Conservation (phyloP, 1,284 basidiomycete genomes). For the Jaminaea rosea region DNA sequence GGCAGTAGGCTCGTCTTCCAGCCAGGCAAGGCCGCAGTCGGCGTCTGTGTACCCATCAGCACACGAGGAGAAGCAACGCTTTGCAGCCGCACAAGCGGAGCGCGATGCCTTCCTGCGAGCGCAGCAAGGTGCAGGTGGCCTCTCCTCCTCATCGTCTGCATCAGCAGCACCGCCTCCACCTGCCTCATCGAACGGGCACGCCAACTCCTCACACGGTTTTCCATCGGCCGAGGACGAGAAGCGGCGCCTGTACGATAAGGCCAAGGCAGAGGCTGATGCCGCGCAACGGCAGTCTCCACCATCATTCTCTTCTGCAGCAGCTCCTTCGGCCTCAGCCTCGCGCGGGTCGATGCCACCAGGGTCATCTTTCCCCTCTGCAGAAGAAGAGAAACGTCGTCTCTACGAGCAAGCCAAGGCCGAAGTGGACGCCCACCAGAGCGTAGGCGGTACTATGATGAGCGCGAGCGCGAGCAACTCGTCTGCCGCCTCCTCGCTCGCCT, state of each 20-base stretch:
- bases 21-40: too few relatives aligned
- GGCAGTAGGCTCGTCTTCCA: too few relatives aligned
- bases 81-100: not conserved
- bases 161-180: too few relatives aligned
- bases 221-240: constrained; percentile 4
- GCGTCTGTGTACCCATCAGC: not conserved
- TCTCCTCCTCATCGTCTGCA: too few relatives aligned
- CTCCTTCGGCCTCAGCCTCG: not conserved
- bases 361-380: constrained; percentile 16
- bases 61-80: not conserved
- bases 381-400: constrained; percentile 30
- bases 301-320: constrained; percentile 1
- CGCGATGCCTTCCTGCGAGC: not conserved
- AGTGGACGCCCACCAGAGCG: constrained; percentile 18
- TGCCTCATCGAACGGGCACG: too few relatives aligned
- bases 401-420: constrained; percentile 33
- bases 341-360: too few relatives aligned
- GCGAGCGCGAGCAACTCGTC: not conserved
- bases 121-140: too few relatives aligned
- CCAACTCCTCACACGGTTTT: not conserved
- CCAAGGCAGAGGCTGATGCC: constrained; percentile 1
- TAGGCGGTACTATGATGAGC: constrained; percentile 3
- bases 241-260: not conserved
- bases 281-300: not conserved
- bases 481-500: not conserved